Evolutionary conservation across 192 early-diverging fungal genomes (phyloP).

Genomic region (Entomortierella parvispora): DNA sequence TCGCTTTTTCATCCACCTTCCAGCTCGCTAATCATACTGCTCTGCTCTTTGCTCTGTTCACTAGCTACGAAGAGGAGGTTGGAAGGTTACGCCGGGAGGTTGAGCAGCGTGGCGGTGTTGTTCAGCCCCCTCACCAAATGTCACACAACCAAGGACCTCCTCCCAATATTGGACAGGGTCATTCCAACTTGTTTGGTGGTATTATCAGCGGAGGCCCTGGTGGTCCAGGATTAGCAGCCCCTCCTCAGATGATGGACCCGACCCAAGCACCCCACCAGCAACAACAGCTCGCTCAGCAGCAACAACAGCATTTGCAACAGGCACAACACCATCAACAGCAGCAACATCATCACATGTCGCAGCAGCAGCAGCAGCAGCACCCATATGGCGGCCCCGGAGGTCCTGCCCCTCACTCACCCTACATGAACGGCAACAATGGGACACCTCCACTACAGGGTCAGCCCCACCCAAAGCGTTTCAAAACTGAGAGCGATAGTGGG

Average conservation of each 20-base stretch:
- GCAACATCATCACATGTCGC: conserved; percentile 46
- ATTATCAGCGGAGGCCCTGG: conserved; percentile 63
- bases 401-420: conserved; percentile 49
- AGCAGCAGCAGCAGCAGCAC: conserved; percentile 33
- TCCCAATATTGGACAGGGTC: conserved; percentile 71
- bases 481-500: conserved; percentile 38
- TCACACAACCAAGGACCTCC: conserved; percentile 66
- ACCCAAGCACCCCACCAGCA: conserved; percentile 52
- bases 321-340: conserved; percentile 56
- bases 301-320: conserved; percentile 47
- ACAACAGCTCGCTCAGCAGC: conserved; percentile 32
- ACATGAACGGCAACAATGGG: conserved; percentile 53
- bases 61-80: conserved; percentile 87
- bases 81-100: conserved; percentile 82
- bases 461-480: conserved; percentile 50
- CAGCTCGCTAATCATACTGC: neutral
- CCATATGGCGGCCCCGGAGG: conserved; percentile 37
- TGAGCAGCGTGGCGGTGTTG: conserved; percentile 73
- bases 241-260: conserved; percentile 63
- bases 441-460: conserved; percentile 51
- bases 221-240: conserved; percentile 56
- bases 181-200: conserved; percentile 65
- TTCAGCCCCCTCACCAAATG: conserved; percentile 58
- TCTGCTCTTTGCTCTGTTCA: neutral
- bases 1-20: neutral